Evolutionary conservation across 352 stramenopile genomes (phyloP), one percentile per base, ranked within the genome.

Genomic region (Phytophthora pini): DNA sequence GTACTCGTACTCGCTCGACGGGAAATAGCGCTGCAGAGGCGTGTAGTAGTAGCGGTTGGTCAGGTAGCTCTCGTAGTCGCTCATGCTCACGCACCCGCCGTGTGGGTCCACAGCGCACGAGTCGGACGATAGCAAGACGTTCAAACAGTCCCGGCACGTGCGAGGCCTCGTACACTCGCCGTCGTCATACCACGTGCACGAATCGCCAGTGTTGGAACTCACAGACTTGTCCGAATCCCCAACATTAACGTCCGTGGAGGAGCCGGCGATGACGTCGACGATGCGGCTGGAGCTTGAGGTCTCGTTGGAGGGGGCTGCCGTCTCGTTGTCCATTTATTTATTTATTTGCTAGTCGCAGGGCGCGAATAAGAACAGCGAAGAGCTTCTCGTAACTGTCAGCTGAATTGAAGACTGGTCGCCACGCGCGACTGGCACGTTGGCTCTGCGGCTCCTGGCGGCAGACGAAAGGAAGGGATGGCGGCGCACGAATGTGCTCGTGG

Each of bases 41-140:
- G 61, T 69, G 62, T 83, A 83, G 62, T 83, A 83, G 64, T 72
- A 74, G 15, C 75, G 75, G 47, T 68, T 59, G 61, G 64, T 55
- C 47, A 70, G 27, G 41, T 80, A 80, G 26, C 47, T 43, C 44
- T 77, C 53, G 56, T 80, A 80, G 12, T 65, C 15, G 13, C 26
- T 58, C 56, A 72, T 68, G 39, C 69, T 82, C 48, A 85, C 74
- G 22, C 77, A 85, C 24, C 52, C 68, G 45, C 77, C 74, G 36
- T 46, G 44, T 11, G 68, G 63, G 36, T 74, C 61, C 39, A 85
- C 56, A 20, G 59, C 72, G 57, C 77, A 85, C 51, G 67, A 43
- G 31, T 61, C 45, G 7, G 48, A 46, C 5, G 36, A 61, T 15
- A 74, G 63, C 32, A 69, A 43, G 38, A 73, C 62, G 53, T 79